Evolutionary conservation across 2,329 filamentous ascomycete species (phyloP).

Genomic region (Sporothrix variecibatus): DNA sequence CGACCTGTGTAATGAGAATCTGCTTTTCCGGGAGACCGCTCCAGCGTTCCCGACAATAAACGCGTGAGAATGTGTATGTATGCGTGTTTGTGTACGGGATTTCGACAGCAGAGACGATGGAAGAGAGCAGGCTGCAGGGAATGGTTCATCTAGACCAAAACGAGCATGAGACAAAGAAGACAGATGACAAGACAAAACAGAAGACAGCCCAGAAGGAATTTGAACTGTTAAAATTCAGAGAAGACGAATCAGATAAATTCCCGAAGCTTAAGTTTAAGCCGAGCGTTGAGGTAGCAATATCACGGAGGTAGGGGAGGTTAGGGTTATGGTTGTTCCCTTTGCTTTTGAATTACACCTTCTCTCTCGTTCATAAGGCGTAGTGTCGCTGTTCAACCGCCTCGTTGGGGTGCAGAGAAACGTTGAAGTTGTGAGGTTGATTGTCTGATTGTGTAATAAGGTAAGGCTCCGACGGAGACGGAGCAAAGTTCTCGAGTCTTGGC

Average conservation of each 20-base stretch:
- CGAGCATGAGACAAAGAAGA: neutral
- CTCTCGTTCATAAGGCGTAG: neutral
- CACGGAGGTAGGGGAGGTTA: conserved; percentile 1
- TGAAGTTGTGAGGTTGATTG: neutral
- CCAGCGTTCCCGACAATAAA: neutral
- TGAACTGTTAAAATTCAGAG: neutral
- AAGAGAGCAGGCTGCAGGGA: neutral
- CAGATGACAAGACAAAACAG: neutral
- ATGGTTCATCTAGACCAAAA: neutral
- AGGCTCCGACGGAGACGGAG: conserved; percentile 30
- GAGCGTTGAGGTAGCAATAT: neutral
- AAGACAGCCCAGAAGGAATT: neutral
- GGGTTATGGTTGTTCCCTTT: neutral
- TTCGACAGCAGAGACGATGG: neutral
- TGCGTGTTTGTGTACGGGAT: neutral
- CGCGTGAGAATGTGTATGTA: neutral
- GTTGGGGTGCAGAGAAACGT: neutral
- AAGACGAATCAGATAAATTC: conserved; percentile 6
- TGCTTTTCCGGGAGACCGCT: neutral
- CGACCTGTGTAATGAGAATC: neutral
- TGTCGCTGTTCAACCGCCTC: neutral
- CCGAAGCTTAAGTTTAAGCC: neutral
- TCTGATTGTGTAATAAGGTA: conserved; percentile 7
- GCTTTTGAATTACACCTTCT: neutral
- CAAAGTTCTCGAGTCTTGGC: neutral